Evolutionary conservation across 148 eudicot genomes (phyloP), one percentile per base, ranked within the genome.

Genomic region (Cornus suecica): DNA sequence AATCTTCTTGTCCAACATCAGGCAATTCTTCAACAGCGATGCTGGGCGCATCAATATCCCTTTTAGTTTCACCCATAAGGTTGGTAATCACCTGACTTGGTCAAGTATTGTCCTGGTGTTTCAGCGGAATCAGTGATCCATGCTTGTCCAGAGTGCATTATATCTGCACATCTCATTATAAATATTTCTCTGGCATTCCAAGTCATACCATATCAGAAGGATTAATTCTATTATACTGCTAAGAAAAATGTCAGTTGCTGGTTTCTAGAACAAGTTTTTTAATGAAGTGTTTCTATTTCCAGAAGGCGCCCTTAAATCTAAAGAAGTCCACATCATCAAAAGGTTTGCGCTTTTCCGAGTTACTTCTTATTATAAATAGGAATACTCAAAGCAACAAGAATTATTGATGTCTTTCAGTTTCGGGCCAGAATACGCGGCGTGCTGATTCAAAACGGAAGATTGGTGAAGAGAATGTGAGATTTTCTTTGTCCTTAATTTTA

Each of bases 331-430:
- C 73, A 32, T 22, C 76, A 25, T 41, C 37, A 29, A 84, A 86
- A 82, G 87, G 89, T 86, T 65, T 73, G 58, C 30, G 25, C 61
- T 66, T 73, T 32, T 41, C 65, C 77, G 58, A 65, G 10, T 23
- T 25, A 15, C 42, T 30, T 77, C 34, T 8, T 71, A 15, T 30
- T 24, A 77, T 67, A n/a, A 66, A 67, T 37, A 42, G 54, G 61
- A 10, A 58, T 66, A 45, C 75, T 83, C 25, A 69, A 76, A 63
- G 67, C 81, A 63, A 73, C 28, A 69, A 22, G 70, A 54, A 41
- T 58, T 26, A 8, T 69, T 75, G 71, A 27, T 54, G 26, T 70
- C 68, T 85, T 85, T 26, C 89, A 82, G 81, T 64, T 79, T 72
- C 83, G 69, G 69, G 70, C 62, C 73, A 78, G 78, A 81, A 68